These are phyloP conservation scores for Colletotrichum sp. DNA, from an alignment of 2,329 filamentous ascomycete genomes.

Conservation along the genomic window DNA sequence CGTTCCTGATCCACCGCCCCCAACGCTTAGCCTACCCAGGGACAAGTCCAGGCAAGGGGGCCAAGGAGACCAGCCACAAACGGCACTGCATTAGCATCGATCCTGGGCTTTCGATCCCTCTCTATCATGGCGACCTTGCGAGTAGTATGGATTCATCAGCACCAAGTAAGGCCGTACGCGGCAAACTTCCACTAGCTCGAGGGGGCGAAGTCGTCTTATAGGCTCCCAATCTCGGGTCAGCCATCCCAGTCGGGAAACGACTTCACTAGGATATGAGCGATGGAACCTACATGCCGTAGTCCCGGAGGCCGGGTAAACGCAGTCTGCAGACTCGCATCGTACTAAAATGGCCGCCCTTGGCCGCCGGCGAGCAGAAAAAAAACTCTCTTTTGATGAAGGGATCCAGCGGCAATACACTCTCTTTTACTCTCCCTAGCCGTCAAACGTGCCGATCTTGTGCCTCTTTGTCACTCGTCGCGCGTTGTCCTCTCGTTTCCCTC, in stretches of 20 bases:
- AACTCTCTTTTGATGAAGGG: constrained; percentile 2
- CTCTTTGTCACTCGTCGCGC: not conserved
- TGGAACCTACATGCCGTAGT: not conserved
- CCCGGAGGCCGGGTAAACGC: not conserved
- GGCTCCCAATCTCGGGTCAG: not conserved
- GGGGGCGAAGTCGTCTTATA: constrained; percentile 2
- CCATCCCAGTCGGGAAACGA: not conserved
- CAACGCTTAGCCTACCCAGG: not conserved
- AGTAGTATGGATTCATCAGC: not conserved
- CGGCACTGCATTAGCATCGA: not conserved
- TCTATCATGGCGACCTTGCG: not conserved
- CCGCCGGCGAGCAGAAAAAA: not conserved
- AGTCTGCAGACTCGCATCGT: not conserved
- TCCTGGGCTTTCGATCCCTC: not conserved
- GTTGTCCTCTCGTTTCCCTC: not conserved
- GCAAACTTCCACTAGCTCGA: constrained; percentile 6
- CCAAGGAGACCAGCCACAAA: not conserved
- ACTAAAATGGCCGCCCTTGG: constrained; percentile 9
- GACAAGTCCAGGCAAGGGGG: not conserved
- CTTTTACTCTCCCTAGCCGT: not conserved
- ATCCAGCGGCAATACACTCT: not conserved
- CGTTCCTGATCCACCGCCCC: not conserved
- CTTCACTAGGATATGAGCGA: not conserved
- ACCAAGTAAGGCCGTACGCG: not conserved
- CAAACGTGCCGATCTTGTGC: constrained; percentile 1